Evolutionary conservation across 73 alveolate species (phyloP).

Genomic region (Loxodes magnus): DNA sequence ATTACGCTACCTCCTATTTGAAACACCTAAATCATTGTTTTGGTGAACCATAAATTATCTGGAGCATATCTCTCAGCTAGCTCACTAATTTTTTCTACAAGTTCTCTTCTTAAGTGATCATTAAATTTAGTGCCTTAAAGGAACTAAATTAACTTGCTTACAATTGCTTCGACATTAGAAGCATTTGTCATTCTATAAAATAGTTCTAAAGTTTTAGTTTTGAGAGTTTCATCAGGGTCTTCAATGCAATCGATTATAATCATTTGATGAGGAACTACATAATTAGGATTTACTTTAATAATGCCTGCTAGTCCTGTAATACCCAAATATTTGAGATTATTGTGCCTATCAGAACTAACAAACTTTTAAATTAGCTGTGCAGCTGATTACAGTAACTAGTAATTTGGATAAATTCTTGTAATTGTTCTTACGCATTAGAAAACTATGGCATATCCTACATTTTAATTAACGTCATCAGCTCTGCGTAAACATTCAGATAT

Average conservation of each 20-base stretch:
- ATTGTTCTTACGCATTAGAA: slow-evolving; percentile 91
- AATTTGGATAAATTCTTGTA: slow-evolving; percentile 24
- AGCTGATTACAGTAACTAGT: slow-evolving; percentile 75
- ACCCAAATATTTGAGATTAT: slow-evolving; percentile 78
- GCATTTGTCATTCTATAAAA: slow-evolving; percentile 94
- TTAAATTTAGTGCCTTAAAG: slow-evolving; percentile 69
- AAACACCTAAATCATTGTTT: slow-evolving; percentile 77
- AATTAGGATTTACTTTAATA: slow-evolving; percentile 58
- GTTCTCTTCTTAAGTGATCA: slow-evolving; percentile 58
- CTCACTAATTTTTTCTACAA: slow-evolving; percentile 64
- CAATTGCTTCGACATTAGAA: slow-evolving; percentile 89
- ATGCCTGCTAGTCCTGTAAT: slow-evolving; percentile 85
- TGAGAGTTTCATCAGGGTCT: slow-evolving; percentile 91
- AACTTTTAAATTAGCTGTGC: slow-evolving; percentile 83
- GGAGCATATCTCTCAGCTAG: slow-evolving; percentile 80
- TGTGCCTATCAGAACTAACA: slow-evolving; percentile 74
- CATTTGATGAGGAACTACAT: slow-evolving; percentile 83
- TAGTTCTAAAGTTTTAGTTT: slow-evolving; percentile 87
- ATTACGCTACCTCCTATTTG: slow-evolving; percentile 83
- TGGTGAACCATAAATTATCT: slow-evolving; percentile 71
- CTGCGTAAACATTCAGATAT: slow-evolving; percentile 79
- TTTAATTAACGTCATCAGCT: slow-evolving; percentile 93
- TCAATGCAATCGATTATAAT: slow-evolving; percentile 94
- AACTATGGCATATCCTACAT: slow-evolving; percentile 92
- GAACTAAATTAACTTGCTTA: slow-evolving; percentile 77